Evolutionary conservation across 805 yeast genomes (phyloP).

Genomic region (Aciculoconidium aculeatum): DNA sequence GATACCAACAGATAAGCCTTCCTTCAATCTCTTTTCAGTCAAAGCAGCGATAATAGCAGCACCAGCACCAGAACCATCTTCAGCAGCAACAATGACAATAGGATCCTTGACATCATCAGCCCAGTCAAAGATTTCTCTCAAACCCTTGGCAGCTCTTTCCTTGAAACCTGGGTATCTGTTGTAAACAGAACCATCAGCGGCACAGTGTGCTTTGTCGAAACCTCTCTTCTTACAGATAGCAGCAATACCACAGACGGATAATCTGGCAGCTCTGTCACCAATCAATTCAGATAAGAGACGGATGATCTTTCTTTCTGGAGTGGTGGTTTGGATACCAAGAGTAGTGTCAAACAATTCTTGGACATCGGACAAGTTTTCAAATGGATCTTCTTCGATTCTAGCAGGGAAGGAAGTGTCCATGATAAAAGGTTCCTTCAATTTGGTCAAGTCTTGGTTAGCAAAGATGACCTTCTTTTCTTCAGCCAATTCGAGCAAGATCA

Average conservation of each 20-base stretch:
- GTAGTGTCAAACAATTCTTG: slow-evolving; percentile 55
- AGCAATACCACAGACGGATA: slow-evolving; percentile 92
- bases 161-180: slow-evolving; percentile 91
- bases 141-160: slow-evolving; percentile 81
- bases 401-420: slow-evolving; percentile 91
- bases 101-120: slow-evolving; percentile 51
- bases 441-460: slow-evolving; percentile 58
- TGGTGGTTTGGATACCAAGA: slow-evolving; percentile 61
- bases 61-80: slow-evolving; percentile 98
- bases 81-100: slow-evolving; percentile 81
- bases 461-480: slow-evolving; percentile 58
- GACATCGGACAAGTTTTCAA: slow-evolving; percentile 74
- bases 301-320: slow-evolving; percentile 73
- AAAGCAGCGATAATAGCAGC: slow-evolving; percentile 98
- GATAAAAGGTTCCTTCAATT: slow-evolving; percentile 57
- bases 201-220: slow-evolving; percentile 73
- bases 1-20: slow-evolving; percentile 64
- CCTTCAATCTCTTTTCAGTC: slow-evolving; percentile 70
- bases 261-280: slow-evolving; percentile 89
- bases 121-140: slow-evolving; percentile 90
- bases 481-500: slow-evolving; percentile 68
- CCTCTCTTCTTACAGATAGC: slow-evolving; percentile 87
- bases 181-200: slow-evolving; percentile 96
- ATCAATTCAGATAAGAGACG: slow-evolving; percentile 80
- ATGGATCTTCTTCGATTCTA: slow-evolving; percentile 81